Evolutionary conservation across 228 moss, liverwort and hornwort genomes (phyloP).

Genomic region (Sphagnum magellanicum): DNA sequence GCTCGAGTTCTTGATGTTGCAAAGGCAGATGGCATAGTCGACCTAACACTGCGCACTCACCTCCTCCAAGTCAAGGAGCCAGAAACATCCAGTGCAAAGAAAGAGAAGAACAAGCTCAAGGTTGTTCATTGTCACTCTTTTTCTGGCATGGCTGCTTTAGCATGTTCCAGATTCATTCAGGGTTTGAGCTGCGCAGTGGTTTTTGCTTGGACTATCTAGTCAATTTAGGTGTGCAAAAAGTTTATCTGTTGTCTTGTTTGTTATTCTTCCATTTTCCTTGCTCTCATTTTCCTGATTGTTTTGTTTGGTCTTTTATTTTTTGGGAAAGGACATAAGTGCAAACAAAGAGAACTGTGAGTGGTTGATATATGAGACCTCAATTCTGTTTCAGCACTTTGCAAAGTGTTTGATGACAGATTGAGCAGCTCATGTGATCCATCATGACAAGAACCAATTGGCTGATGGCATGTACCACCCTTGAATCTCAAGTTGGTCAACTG

Average conservation of each 20-base stretch:
- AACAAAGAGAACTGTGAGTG: constrained; percentile 47
- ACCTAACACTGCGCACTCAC: constrained; percentile 73
- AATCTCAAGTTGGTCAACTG: constrained; percentile 4
- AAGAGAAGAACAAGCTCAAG: constrained; percentile 31
- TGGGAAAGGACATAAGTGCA: constrained; percentile 12
- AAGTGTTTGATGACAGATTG: not conserved
- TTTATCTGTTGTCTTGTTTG: too few relatives aligned
- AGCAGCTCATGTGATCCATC: constrained; percentile 18
- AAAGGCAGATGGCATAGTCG: constrained; percentile 80
- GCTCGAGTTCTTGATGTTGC: constrained; percentile 88
- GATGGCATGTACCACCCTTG: constrained; percentile 18
- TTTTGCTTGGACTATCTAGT: too few relatives aligned
- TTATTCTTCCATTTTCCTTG: too few relatives aligned
- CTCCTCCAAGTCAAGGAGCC: constrained; percentile 29
- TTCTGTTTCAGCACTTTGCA: not conserved
- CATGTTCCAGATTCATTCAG: too few relatives aligned
- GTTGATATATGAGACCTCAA: not conserved
- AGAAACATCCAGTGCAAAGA: constrained; percentile 18
- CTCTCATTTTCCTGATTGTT: too few relatives aligned
- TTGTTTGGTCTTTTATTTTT: too few relatives aligned
- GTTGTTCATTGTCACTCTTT: constrained; percentile 3
- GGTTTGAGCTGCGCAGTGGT: too few relatives aligned
- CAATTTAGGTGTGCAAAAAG: too few relatives aligned
- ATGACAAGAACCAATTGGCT: constrained; percentile 18
- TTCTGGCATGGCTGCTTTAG: too few relatives aligned